Conservation (phyloP, 202 grass and related monocot genomes). For the Saccharum hybrid region DNA sequence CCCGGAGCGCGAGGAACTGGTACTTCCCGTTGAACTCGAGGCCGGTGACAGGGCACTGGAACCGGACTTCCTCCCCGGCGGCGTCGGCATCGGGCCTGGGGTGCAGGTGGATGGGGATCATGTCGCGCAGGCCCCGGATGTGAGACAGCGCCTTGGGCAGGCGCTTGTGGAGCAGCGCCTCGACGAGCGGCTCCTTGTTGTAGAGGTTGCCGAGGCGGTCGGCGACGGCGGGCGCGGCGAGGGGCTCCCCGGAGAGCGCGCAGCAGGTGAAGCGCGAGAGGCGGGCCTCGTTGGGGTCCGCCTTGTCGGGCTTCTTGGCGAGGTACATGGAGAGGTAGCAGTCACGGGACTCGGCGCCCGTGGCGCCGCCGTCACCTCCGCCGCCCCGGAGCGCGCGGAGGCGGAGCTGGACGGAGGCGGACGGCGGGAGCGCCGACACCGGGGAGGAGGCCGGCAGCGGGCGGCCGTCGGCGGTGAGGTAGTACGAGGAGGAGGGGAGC, state of each 20-base stretch:
- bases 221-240: slow-evolving; percentile 62
- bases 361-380: slow-evolving; percentile 92
- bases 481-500: slow-evolving; percentile 57
- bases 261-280: slow-evolving; percentile 95
- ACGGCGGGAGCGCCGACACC: slow-evolving; percentile 43
- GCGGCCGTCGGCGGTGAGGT: slow-evolving; percentile 67
- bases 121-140: slow-evolving; percentile 81
- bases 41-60: slow-evolving; percentile 88
- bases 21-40: slow-evolving; percentile 94
- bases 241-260: slow-evolving; percentile 79
- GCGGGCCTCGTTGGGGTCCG: slow-evolving; percentile 90
- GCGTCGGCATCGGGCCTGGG: slow-evolving; percentile 42
- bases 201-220: slow-evolving; percentile 89
- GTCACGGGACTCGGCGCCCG: slow-evolving; percentile 94
- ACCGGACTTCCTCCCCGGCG: slow-evolving; percentile 51
- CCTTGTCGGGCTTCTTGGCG: slow-evolving; percentile 96
- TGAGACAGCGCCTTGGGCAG: slow-evolving; percentile 78
- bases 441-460: slow-evolving; percentile 38
- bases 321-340: slow-evolving; percentile 99
- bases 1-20: slow-evolving; percentile 63
- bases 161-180: slow-evolving; percentile 84
- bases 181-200: slow-evolving; percentile 94
- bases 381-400: slow-evolving; percentile 76
- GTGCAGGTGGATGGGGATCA: slow-evolving; percentile 81
- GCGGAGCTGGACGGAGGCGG: slow-evolving; percentile 53